Evolutionary conservation across 176 grass and related monocot species (phyloP), one percentile per base, ranked within the genome.

Genomic region (Poa pratensis): DNA sequence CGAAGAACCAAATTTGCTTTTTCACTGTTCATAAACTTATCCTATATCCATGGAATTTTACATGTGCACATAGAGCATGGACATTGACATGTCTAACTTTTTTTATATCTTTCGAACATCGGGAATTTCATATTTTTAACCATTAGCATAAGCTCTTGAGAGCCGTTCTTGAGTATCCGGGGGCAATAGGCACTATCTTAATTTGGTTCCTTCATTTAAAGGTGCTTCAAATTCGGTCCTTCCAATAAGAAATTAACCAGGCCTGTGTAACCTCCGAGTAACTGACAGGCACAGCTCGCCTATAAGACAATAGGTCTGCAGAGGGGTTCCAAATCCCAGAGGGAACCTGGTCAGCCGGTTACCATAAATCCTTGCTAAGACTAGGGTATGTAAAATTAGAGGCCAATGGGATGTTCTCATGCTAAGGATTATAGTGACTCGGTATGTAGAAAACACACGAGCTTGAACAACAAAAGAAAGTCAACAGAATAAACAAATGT

Each of bases 221-320:
- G 6, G 16, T 48, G 26, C 84, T 26, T 58, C 69, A 9, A 17
- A 64, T 27, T 79, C 9, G 54, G 79, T 6, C 66, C 50, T 62
- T 83, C 62, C 54, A 79, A 35, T 26, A 83, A 73, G 73, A 83
- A 74, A 86, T 66, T 35, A 79, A 73, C 15, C 40, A 73, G 73
- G 11, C 28, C 20, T 53, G 70, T 59, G 53, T 79, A 73, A 13
- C 23, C 16, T 74, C 15, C 9, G 2, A 82, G 16, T 80, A 49
- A 69, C 40, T 24, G 22, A 69, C 19, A 82, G 10, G 54, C 1
- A 79, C 66, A 10, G 23, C 16, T 65, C 22, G 27, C 74, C 50
- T 52, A 73, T 8, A 42, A 63, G 34, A 42, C 71, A 50, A 73
- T 40, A 18, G 18, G 34, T 42, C 11, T 69, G 22, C 61, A 76